Percentiles rank a stretch among this genome's conserved stretches.
Conservation (phyloP, 768 basidiomycete species). For the Phaeotremella skinneri region DNA sequence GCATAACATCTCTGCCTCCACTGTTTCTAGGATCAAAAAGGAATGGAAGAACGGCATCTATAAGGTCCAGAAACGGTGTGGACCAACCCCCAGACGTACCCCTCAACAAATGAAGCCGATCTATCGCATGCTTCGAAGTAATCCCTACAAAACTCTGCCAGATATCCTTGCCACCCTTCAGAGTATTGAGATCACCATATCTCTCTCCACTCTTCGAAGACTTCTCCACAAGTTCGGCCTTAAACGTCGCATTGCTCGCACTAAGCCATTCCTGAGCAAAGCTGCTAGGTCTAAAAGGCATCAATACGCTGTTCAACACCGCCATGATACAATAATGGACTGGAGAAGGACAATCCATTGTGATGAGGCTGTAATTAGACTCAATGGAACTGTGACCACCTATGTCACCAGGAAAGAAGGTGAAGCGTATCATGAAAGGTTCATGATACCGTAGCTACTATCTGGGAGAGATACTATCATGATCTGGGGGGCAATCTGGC, state of each 20-base stretch:
- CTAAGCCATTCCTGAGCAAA: constrained; percentile 10
- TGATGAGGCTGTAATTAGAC: constrained; percentile 11
- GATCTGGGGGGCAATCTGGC: constrained; percentile 23
- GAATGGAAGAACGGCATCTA: neutral
- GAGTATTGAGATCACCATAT: neutral
- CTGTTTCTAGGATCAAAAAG: neutral
- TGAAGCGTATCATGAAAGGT: constrained; percentile 7
- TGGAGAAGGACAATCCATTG: constrained; percentile 10
- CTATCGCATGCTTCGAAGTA: neutral
- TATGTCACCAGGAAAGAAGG: constrained; percentile 11
- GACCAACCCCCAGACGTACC: neutral
- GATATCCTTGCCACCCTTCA: neutral
- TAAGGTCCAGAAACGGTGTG: neutral
- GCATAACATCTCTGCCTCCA: neutral
- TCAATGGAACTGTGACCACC: constrained; percentile 11
- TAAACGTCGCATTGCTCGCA: constrained; percentile 7
- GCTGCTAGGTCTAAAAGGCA: neutral
- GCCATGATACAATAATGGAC: constrained; percentile 2
- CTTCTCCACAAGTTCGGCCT: constrained; percentile 5
- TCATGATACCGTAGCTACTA: constrained; percentile 8
- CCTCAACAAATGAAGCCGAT: neutral
- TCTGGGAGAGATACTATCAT: constrained; percentile 6
- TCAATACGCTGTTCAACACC: constrained; percentile 7
- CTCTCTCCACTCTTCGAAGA: constrained; percentile 5
- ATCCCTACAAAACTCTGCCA: neutral